These are phyloP conservation scores for Pyrus communis DNA, from an alignment of 306 rosid genomes.

Conservation along the genomic window DNA sequence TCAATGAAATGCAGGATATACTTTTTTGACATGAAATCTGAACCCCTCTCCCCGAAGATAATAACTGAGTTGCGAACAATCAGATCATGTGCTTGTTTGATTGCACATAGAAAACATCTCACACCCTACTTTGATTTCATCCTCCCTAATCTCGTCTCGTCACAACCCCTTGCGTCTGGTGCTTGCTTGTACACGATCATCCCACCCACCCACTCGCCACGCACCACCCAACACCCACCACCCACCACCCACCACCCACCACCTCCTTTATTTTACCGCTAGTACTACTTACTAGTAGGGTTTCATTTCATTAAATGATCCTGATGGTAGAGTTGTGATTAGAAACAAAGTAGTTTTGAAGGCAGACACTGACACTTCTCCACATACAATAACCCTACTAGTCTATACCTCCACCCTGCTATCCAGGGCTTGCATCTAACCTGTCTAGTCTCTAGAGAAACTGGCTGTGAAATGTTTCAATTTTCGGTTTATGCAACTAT, in stretches of 20 bases:
- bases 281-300: not conserved
- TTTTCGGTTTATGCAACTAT: too few species aligned
- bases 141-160: not conserved
- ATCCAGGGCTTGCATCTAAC: too few species aligned
- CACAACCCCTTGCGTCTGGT: not conserved
- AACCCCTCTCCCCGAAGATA: not conserved
- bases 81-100: too few species aligned
- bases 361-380: not conserved
- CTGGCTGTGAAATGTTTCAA: too few species aligned
- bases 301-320: not conserved
- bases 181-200: not conserved
- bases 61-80: not conserved
- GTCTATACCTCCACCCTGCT: not conserved
- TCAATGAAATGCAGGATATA: too few species aligned
- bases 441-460: too few species aligned
- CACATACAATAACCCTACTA: not conserved
- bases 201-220: too few species aligned
- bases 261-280: too few species aligned
- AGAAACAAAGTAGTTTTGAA: not conserved
- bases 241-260: too few species aligned
- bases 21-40: too few species aligned
- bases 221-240: too few species aligned
- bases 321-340: not conserved
- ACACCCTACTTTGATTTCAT: not conserved
- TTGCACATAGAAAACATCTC: not conserved